Percentiles rank a stretch among this genome's conserved stretches.
Conservation (phyloP, 169 alveolate species). For the Eimeria falciformis region DNA sequence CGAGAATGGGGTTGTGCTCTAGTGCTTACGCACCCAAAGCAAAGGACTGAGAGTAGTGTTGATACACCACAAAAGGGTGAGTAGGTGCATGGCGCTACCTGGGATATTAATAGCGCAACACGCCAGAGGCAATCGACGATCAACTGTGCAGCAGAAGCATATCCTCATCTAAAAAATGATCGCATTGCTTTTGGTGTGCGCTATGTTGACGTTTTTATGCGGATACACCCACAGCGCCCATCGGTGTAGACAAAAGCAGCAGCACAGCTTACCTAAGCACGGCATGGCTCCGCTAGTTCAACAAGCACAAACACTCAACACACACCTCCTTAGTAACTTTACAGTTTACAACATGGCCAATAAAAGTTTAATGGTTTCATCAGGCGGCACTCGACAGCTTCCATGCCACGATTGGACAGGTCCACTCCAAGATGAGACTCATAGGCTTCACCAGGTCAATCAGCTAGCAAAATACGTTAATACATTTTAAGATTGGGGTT, state of each 20-base stretch:
- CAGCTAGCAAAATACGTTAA: background rate
- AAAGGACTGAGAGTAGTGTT: background rate
- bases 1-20: too few relatives aligned
- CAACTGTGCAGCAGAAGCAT: background rate
- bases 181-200: background rate
- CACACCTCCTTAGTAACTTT: background rate
- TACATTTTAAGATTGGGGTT: background rate
- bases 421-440: background rate
- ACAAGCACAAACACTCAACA: background rate
- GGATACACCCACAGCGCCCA: background rate
- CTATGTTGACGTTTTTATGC: background rate
- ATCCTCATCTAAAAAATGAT: background rate
- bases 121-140: background rate
- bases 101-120: background rate
- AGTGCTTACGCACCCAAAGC: too few relatives aligned
- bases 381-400: background rate
- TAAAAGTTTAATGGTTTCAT: background rate
- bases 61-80: background rate
- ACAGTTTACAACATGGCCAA: background rate
- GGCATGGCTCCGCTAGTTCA: background rate
- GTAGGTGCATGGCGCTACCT: background rate
- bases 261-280: background rate
- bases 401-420: slow-evolving; percentile 42
- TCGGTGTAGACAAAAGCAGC: background rate
- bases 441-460: slow-evolving; percentile 29